Conservation (phyloP, 805 yeast species). For the Teunomyces gatunensis region DNA sequence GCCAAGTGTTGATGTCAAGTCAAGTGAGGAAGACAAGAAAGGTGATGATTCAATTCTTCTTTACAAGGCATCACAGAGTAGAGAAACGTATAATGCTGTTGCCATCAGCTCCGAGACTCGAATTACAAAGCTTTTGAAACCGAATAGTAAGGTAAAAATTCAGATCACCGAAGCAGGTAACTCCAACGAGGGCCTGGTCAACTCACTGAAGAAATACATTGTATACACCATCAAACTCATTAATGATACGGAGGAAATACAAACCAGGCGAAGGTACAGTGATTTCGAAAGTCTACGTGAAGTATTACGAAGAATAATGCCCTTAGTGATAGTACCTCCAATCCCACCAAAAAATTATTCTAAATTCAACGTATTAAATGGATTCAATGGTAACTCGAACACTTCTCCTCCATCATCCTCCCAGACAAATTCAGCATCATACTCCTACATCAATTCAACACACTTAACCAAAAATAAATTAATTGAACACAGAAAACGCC, state of each 20-base stretch:
- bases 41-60: conserved; percentile 31
- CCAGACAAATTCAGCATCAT: conserved; percentile 2
- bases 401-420: neutral
- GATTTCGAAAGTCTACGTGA: conserved; percentile 86
- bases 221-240: conserved; percentile 74
- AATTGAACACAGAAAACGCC: conserved; percentile 46
- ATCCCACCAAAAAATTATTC: conserved; percentile 63
- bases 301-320: conserved; percentile 67
- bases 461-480: conserved; percentile 36
- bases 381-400: conserved; percentile 14
- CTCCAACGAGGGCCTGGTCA: conserved; percentile 70
- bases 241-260: conserved; percentile 43
- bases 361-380: conserved; percentile 33
- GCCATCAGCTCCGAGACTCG: conserved; percentile 35
- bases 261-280: conserved; percentile 75
- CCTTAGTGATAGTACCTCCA: conserved; percentile 85
- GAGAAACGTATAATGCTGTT: conserved; percentile 21
- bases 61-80: conserved; percentile 16
- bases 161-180: conserved; percentile 80
- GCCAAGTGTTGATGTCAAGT: conserved; percentile 1
- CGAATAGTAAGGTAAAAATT: conserved; percentile 25
- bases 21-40: conserved; percentile 18
- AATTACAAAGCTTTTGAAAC: conserved; percentile 33
- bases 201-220: conserved; percentile 61
- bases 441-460: conserved; percentile 40